Evolutionary conservation across 2,329 filamentous ascomycete species (phyloP), one percentile per base, ranked within the genome.

Genomic region (Monosporascus sp.): DNA sequence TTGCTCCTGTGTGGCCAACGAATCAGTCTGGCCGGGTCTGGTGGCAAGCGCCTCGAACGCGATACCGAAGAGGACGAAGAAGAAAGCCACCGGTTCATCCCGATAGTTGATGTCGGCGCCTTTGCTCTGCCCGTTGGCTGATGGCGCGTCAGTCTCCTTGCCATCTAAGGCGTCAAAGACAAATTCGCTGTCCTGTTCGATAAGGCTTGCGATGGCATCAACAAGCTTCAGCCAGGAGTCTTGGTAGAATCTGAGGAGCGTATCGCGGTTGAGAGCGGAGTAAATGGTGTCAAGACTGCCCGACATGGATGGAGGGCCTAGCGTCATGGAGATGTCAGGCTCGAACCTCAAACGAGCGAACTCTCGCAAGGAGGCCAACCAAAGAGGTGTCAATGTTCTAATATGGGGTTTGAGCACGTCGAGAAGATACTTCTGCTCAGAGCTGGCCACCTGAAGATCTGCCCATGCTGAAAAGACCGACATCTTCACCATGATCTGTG

Each of bases 401-500:
- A 97, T 90, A 65, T 97, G 91, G 44, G 94, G 92, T 63, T 88
- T 89, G 50, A 99, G 78, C 11, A 99, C 92, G 58, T 94, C 86
- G 19, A 89, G 81, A 17, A 99, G 78, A 65, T 99, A 97, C 50
- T 84, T 85, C 62, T 97, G 93, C 66, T 97, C 93, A 5, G 85
- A 85, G 71, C 93, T 97, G 26, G 94, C 91, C 57, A 99, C 92
- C 71, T 99, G 94, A 35, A 99, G 79, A 67, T 97, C 91, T 4
- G 94, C 95, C 94, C 94, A 99, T 1, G 93, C 94, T 1, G 93
- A 94, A 70, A 96, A 96, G 2, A 99, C 88, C 0, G 94, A 88
- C 83, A 97, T 94, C 71, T 96, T 96, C 52, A 99, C 91, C 94
- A 99, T 99, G 48, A 97, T 91, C 66, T 95, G 89, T 0, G 94